Percentiles rank a stretch among this genome's conserved stretches.
Evolutionary conservation across 495 filamentous ascomycete species (phyloP).

Genomic region (Penicillium goetzii): DNA sequence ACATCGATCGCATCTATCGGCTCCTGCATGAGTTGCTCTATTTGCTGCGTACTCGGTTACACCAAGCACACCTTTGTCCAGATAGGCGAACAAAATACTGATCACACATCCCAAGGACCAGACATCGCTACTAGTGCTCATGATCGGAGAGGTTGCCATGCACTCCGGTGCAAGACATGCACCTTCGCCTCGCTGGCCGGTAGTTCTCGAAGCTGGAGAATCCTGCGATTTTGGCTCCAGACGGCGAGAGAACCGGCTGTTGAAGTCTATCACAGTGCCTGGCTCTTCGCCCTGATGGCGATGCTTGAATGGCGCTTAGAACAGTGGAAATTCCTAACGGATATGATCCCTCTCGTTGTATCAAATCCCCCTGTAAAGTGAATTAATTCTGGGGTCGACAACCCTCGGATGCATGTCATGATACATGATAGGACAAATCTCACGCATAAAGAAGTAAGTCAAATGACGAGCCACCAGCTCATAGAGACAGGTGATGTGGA

Average conservation of each 20-base stretch:
- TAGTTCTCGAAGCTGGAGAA: not conserved
- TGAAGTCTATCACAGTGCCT: not conserved
- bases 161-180: not conserved
- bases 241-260: not conserved
- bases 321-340: no score
- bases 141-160: not conserved
- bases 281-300: not conserved
- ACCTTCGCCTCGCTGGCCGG: not conserved
- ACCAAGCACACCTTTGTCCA: not conserved
- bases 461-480: no score
- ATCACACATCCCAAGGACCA: not conserved
- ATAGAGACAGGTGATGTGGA: no score
- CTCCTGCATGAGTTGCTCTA: not conserved
- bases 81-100: not conserved
- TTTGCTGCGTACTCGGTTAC: not conserved
- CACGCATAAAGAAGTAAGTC: no score
- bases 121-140: not conserved
- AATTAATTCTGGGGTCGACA: no score
- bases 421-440: no score
- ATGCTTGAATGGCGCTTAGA: not conserved
- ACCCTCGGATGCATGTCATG: no score
- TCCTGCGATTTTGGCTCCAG: not conserved
- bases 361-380: no score
- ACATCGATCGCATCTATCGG: not conserved
- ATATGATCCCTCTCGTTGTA: no score